phyloP scores from a whole-genome alignment of 177 flowering plant genomes.

The Telopea speciosissima region DNA sequence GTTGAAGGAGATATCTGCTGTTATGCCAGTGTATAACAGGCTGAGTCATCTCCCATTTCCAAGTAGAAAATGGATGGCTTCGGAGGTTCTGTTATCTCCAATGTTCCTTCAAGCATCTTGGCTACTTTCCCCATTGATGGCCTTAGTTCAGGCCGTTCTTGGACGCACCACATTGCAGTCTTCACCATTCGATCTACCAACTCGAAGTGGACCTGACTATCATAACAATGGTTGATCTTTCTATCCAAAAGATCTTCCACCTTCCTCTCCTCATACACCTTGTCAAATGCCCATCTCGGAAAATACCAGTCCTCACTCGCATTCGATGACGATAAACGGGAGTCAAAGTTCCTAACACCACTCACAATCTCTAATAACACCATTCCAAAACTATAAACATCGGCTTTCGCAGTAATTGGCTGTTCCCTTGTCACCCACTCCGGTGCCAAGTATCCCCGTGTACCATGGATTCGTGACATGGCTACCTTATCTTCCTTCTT shows the following conservation, averaged over 20 bases:
- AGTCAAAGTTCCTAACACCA: slow-evolving; percentile 36
- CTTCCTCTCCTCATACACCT: slow-evolving; percentile 52
- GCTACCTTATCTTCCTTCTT: slow-evolving; percentile 55
- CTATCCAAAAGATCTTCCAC: slow-evolving; percentile 61
- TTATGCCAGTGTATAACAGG: too few species aligned
- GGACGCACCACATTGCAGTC: slow-evolving; percentile 89
- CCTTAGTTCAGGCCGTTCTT: slow-evolving; percentile 58
- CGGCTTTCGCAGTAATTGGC: slow-evolving; percentile 66
- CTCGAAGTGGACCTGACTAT: slow-evolving; percentile 31
- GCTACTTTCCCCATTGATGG: slow-evolving; percentile 90
- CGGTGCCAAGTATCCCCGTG: slow-evolving; percentile 78
- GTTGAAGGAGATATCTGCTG: too few species aligned
- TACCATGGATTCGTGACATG: slow-evolving; percentile 64
- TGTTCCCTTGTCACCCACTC: slow-evolving; percentile 51
- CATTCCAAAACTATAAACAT: slow-evolving; percentile 25
- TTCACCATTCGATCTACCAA: slow-evolving; percentile 67
- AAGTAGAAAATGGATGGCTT: slow-evolving; percentile 65
- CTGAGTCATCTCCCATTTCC: too few species aligned
- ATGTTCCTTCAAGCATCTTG: slow-evolving; percentile 78
- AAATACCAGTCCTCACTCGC: slow-evolving; percentile 64
- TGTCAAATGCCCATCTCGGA: slow-evolving; percentile 69
- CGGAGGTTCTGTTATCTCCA: slow-evolving; percentile 62
- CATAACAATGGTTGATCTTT: slow-evolving; percentile 40
- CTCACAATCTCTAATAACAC: too few species aligned
- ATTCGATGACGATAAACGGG: slow-evolving; percentile 22